Evolutionary conservation across 2,329 filamentous ascomycete species (phyloP).

Genomic region (Trichoderma sp.): DNA sequence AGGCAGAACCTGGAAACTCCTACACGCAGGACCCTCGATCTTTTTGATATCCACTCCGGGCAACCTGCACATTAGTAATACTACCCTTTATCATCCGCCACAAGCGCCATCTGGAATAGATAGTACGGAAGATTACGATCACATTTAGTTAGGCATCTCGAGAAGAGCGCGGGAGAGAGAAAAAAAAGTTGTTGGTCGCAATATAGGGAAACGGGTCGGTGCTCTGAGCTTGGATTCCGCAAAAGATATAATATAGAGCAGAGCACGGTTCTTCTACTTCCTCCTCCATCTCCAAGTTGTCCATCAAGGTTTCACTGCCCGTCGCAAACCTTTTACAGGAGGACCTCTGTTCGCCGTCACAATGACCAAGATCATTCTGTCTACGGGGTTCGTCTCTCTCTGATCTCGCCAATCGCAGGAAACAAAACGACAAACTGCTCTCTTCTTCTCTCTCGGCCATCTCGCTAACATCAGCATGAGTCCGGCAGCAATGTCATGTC

Average conservation of each 20-base stretch:
- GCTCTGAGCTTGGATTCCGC: background rate
- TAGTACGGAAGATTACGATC: background rate
- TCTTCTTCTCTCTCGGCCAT: background rate
- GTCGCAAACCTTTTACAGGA: background rate
- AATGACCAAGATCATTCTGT: constrained; percentile 80
- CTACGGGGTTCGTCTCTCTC: constrained; percentile 69
- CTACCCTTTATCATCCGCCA: constrained; percentile 11
- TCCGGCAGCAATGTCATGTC: constrained; percentile 75
- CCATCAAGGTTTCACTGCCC: background rate
- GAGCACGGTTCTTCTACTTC: background rate
- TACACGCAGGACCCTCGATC: background rate
- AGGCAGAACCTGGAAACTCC: background rate
- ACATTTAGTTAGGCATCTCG: constrained; percentile 10
- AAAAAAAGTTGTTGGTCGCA: constrained; percentile 23
- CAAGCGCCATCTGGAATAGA: constrained; percentile 18
- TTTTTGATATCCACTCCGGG: constrained; percentile 18
- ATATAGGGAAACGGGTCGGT: constrained; percentile 12
- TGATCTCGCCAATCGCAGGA: background rate
- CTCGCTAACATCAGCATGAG: constrained; percentile 15
- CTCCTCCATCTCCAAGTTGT: background rate
- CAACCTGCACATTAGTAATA: constrained; percentile 23
- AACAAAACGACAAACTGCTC: too few relatives aligned
- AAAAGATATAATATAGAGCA: too few relatives aligned
- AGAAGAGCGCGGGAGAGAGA: background rate
- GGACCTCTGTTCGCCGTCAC: constrained; percentile 30